Percentiles rank a stretch among this genome's conserved stretches.
Evolutionary conservation across 495 filamentous ascomycete species (phyloP).

Genomic region (Penicillium turbatum): DNA sequence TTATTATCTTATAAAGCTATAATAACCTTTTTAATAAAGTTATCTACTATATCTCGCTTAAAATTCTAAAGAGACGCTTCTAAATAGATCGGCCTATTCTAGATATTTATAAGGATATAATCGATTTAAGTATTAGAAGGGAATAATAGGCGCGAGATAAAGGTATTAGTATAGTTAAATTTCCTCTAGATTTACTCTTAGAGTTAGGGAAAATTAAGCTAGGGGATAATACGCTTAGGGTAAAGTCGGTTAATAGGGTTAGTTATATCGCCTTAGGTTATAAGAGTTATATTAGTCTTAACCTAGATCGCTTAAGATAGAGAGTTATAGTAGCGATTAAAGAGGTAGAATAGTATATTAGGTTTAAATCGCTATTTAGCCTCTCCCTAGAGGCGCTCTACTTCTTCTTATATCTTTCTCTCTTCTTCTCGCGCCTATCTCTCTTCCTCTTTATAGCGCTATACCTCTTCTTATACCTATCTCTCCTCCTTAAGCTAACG

Average conservation of each 20-base stretch:
- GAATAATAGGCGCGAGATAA: too few species aligned
- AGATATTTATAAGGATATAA: too few species aligned
- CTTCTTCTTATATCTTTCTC: constrained; percentile 5
- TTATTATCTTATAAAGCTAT: too few species aligned
- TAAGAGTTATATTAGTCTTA: constrained; percentile 27
- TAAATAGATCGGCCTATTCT: too few species aligned
- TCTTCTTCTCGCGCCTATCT: too few species aligned
- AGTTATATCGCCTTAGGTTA: constrained; percentile 21
- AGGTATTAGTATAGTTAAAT: too few species aligned
- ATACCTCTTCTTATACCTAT: background rate
- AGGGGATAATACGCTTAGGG: constrained; percentile 22
- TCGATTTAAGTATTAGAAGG: too few species aligned
- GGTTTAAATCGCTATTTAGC: constrained; percentile 20
- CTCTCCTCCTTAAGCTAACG: too few species aligned
- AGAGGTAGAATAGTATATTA: constrained; percentile 20
- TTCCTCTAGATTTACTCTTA: too few species aligned
- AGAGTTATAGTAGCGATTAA: constrained; percentile 23
- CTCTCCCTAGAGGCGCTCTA: constrained; percentile 7
- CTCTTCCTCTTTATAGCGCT: constrained; percentile 6
- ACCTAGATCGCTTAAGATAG: constrained; percentile 25
- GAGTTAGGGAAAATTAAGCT: constrained; percentile 12
- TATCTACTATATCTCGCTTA: too few species aligned
- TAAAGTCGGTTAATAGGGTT: constrained; percentile 24
- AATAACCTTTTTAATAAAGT: too few species aligned
- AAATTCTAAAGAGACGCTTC: too few species aligned